A percentile compares a stretch with the other conserved stretches of the same genome.
Evolutionary conservation across 768 basidiomycete genomes (phyloP).

Genomic region (Hebeloma cylindrosporum): DNA sequence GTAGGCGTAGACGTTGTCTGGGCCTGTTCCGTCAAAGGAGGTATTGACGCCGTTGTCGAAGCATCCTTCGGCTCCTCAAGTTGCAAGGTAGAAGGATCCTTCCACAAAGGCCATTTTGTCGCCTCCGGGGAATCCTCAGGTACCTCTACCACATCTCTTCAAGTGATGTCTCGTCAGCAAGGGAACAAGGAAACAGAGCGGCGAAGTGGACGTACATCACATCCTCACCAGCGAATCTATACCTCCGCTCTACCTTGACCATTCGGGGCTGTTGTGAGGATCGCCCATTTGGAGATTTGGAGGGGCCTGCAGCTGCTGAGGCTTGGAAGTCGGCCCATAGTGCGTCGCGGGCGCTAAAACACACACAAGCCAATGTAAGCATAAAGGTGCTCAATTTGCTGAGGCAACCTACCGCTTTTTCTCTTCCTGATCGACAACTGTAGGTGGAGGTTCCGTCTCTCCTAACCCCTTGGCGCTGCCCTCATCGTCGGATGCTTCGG

Average conservation of each 20-base stretch:
- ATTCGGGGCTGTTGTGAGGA: conserved; percentile 26
- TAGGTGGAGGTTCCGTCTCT: not conserved
- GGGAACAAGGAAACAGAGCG: not conserved
- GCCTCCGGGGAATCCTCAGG: conserved; percentile 73
- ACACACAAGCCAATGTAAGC: not conserved
- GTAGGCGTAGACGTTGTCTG: not conserved
- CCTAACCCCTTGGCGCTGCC: not conserved
- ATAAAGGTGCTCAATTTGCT: conserved; percentile 5
- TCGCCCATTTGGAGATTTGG: conserved; percentile 15
- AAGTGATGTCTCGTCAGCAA: conserved; percentile 7
- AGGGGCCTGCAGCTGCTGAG: conserved; percentile 45
- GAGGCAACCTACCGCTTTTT: conserved; percentile 43
- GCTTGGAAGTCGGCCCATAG: conserved; percentile 72
- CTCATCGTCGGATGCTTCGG: conserved; percentile 21
- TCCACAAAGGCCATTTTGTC: conserved; percentile 68
- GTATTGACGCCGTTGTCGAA: not conserved
- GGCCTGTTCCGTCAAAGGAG: not conserved
- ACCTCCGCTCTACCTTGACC: conserved; percentile 69
- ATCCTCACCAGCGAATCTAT: conserved; percentile 76
- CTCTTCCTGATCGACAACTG: conserved; percentile 36
- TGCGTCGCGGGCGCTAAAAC: conserved; percentile 53
- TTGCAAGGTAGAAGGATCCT: conserved; percentile 17
- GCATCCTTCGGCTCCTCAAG: not conserved
- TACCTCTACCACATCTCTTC: conserved; percentile 75
- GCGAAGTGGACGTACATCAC: conserved; percentile 51